Evolutionary conservation across 805 yeast species (phyloP), one percentile per base, ranked within the genome.

Genomic region (Peterozyma toletana): DNA sequence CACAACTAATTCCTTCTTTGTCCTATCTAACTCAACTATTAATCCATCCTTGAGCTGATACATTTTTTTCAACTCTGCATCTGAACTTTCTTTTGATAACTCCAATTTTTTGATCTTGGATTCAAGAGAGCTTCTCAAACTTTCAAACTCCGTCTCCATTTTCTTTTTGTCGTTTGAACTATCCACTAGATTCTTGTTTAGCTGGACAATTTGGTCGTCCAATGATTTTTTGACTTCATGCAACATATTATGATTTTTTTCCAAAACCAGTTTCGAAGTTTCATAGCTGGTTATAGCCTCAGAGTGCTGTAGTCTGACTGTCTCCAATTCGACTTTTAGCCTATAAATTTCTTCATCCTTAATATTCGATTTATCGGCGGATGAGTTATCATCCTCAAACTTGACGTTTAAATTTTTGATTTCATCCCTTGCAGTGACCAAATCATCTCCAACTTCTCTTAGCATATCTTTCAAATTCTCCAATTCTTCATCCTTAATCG

Each of bases 381-480:
- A 36, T 33, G 10, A 9, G 34, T 14, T 21, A 21, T 21, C 27
- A 21, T 21, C 7, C 27, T 21, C 27, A 21, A 21, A 21, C 34
- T 33, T 10, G 18, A 43, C 48, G n/a, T 54, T 57, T 15, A 60
- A 31, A 3, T 54, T 58, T 51, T 83, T 81, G 16, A 80, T 41
- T 43, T 76, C 64, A 38, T 83, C 87, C 50, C 75, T 78, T 0
- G 88, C 77, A 5, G 75, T 73, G 1, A 89, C 95, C 7, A 89
- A 67, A 40, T 87, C 95, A 53, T 85, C 77, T 1, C 96, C 96
- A 27, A 89, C 71, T 45, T 76, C 79, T 49, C 73, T 73, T 43
- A 90, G 59, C 86, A 83, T 86, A 46, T 88, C 96, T 53, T 80
- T 76, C 41, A 85, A 68, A 42, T 69, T 72, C 39, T 79, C 88